Evolutionary conservation across 352 stramenopile genomes (phyloP).

Genomic region (Phytophthora kernoviae): DNA sequence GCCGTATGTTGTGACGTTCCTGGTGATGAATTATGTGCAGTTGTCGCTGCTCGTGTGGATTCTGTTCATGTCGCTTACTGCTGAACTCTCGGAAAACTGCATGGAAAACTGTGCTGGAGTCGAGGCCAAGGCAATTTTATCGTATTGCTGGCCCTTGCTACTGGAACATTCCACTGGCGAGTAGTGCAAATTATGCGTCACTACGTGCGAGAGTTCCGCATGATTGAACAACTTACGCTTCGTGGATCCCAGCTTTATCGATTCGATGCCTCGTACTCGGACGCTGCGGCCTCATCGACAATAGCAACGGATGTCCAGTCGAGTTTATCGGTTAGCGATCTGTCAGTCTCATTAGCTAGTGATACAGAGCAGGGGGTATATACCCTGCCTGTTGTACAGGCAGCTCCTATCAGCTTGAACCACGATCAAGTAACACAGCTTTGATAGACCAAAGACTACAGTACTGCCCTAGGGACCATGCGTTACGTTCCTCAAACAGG

Average conservation of each 20-base stretch:
- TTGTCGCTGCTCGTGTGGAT: constrained; percentile 31
- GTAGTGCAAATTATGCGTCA: constrained; percentile 28
- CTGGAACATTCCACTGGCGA: constrained; percentile 34
- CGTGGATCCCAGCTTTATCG: neutral
- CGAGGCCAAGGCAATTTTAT: constrained; percentile 28
- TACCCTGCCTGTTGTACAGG: neutral
- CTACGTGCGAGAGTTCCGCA: constrained; percentile 43
- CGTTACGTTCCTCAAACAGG: too few species aligned
- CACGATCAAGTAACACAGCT: neutral
- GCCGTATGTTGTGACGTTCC: constrained; percentile 35
- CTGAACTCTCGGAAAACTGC: constrained; percentile 22
- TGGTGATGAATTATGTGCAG: constrained; percentile 42
- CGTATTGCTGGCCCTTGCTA: constrained; percentile 30
- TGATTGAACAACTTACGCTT: constrained; percentile 26
- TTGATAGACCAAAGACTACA: neutral
- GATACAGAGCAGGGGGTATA: neutral
- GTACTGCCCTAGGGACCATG: too few species aligned
- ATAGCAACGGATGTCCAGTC: constrained; percentile 24
- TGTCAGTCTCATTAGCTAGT: constrained; percentile 6
- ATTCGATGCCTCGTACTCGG: constrained; percentile 15
- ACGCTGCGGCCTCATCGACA: constrained; percentile 14
- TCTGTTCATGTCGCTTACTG: constrained; percentile 23
- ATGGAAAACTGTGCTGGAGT: constrained; percentile 9
- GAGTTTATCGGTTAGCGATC: constrained; percentile 12
- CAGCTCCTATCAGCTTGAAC: neutral